phyloP scores from a whole-genome alignment of 2,329 filamentous ascomycete genomes.

The Aspergillus sp. region DNA sequence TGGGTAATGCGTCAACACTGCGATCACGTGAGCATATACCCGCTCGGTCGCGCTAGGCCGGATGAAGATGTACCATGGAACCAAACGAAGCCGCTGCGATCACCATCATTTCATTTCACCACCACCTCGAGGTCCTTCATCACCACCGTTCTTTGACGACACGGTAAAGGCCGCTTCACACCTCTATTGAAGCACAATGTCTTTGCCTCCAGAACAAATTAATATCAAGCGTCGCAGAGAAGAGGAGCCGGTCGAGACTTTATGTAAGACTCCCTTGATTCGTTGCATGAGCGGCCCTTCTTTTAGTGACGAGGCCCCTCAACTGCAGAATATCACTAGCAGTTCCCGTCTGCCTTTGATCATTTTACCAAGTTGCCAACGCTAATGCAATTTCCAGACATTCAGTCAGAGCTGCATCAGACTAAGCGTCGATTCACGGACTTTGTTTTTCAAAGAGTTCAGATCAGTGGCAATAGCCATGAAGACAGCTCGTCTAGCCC shows the following conservation, averaged over 20 bases:
- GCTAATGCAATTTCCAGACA: conserved; percentile 38
- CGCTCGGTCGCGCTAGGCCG: conserved; percentile 4
- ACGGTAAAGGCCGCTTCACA: neutral
- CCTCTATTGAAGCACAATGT: conserved; percentile 33
- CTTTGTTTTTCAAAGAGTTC: conserved; percentile 50
- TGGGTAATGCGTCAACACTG: neutral
- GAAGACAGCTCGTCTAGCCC: conserved; percentile 17
- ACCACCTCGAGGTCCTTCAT: neutral
- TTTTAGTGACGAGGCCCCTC: neutral
- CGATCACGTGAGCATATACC: conserved; percentile 7
- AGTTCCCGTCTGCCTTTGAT: neutral
- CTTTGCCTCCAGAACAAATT: conserved; percentile 53
- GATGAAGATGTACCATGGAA: conserved; percentile 11
- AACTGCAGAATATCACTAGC: neutral
- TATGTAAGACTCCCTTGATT: conserved; percentile 43
- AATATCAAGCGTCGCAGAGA: conserved; percentile 59
- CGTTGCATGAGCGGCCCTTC: neutral
- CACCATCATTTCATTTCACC: conserved; percentile 7
- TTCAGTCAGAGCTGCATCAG: conserved; percentile 47
- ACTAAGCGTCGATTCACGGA: conserved; percentile 53
- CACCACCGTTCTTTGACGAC: neutral
- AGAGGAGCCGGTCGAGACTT: conserved; percentile 58
- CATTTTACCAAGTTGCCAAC: neutral
- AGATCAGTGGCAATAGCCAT: conserved; percentile 23
- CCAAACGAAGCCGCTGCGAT: conserved; percentile 5